Percentiles rank a stretch among this genome's conserved stretches.
Evolutionary conservation across 2,329 filamentous ascomycete species (phyloP).

Genomic region (Fusarium sp.): DNA sequence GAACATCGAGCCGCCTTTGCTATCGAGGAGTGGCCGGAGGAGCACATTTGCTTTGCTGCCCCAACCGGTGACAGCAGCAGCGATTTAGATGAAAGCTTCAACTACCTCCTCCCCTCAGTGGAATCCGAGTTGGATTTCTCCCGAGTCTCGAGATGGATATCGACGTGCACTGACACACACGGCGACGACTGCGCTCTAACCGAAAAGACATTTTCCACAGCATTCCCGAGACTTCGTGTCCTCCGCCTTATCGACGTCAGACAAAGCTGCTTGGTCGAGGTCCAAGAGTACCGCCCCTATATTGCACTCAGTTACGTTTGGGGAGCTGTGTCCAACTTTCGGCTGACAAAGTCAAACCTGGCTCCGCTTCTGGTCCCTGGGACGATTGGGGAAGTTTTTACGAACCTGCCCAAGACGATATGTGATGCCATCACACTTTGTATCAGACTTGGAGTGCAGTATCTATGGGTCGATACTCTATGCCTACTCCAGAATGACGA

Average conservation of each 20-base stretch:
- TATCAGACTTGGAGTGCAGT: background rate
- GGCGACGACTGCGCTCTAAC: background rate
- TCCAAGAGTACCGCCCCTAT: conserved; percentile 1
- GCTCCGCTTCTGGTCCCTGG: background rate
- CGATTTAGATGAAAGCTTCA: background rate
- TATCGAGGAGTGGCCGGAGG: background rate
- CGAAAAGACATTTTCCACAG: background rate
- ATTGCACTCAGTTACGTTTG: conserved; percentile 29
- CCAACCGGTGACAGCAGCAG: background rate
- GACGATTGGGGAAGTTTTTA: background rate
- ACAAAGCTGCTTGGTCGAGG: conserved; percentile 1
- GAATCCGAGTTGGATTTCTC: background rate
- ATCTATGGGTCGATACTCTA: conserved; percentile 17
- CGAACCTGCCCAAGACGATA: conserved; percentile 2
- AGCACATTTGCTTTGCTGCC: background rate
- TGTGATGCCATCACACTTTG: background rate
- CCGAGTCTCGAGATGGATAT: background rate
- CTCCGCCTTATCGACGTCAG: background rate
- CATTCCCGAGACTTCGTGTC: conserved; percentile 3
- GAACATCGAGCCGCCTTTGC: background rate
- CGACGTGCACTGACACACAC: background rate
- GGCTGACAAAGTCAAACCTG: conserved; percentile 17
- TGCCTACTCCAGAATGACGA: conserved; percentile 12
- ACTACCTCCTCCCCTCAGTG: background rate
- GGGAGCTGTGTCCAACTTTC: conserved; percentile 16